Evolutionary conservation across 139 green algal genomes (phyloP).

Genomic region (Haematococcus sp.): DNA sequence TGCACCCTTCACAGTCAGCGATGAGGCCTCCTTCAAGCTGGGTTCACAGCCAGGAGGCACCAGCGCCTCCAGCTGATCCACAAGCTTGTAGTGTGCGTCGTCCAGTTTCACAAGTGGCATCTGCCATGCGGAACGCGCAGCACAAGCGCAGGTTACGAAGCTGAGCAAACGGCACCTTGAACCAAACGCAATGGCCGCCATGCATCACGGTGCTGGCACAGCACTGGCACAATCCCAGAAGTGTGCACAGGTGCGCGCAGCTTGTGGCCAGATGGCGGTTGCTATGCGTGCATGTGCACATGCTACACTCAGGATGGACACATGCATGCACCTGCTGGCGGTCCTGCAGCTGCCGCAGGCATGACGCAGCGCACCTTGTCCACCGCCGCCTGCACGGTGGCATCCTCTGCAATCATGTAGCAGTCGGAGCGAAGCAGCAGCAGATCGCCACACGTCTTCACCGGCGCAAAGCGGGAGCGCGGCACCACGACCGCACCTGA

Average conservation of each 20-base stretch:
- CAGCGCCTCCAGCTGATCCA: conserved; percentile 78
- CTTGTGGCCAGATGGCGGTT: background rate
- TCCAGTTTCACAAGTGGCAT: conserved; percentile 79
- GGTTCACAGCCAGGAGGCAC: conserved; percentile 32
- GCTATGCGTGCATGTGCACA: no score
- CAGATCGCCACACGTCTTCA: conserved; percentile 92
- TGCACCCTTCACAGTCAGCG: conserved; percentile 74
- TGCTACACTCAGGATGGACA: no score
- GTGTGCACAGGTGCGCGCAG: background rate
- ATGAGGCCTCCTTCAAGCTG: conserved; percentile 53
- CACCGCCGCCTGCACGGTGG: conserved; percentile 62
- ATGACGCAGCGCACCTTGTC: conserved; percentile 13
- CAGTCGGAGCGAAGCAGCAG: conserved; percentile 77
- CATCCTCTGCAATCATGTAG: conserved; percentile 63
- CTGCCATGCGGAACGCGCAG: background rate
- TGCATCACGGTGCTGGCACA: background rate
- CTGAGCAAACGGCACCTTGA: no score
- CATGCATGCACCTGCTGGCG: no score
- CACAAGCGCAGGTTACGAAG: background rate
- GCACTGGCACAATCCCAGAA: background rate
- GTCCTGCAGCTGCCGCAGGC: no score
- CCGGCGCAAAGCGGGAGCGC: conserved; percentile 85
- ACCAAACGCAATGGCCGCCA: background rate
- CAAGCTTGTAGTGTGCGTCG: conserved; percentile 79
- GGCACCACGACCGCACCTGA: conserved; percentile 65